Evolutionary conservation across 495 filamentous ascomycete species (phyloP).

Genomic region (Elaphomyces granulatus): DNA sequence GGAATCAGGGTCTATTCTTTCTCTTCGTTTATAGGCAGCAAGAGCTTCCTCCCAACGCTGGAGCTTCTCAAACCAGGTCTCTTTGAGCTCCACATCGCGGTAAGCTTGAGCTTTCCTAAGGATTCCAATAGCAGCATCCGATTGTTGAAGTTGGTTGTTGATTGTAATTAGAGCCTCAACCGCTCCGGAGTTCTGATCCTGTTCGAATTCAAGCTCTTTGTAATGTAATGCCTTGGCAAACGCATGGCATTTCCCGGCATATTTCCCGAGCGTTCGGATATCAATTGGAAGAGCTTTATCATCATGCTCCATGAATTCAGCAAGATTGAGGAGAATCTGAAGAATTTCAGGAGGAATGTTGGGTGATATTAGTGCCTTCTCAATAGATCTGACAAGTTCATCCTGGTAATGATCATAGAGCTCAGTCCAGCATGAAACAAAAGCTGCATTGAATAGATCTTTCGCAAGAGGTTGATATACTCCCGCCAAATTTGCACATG

Average conservation of each 20-base stretch:
- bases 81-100: slow-evolving; percentile 83
- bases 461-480: slow-evolving; percentile 84
- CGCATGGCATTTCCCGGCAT: slow-evolving; percentile 89
- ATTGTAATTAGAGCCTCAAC: slow-evolving; percentile 96
- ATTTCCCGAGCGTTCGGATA: slow-evolving; percentile 79
- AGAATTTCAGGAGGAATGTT: slow-evolving; percentile 91
- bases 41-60: slow-evolving; percentile 98
- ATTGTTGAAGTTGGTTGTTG: slow-evolving; percentile 96
- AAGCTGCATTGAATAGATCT: slow-evolving; percentile 94
- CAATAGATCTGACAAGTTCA: slow-evolving; percentile 86
- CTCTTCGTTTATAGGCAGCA: slow-evolving; percentile 70
- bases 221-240: slow-evolving; percentile 97
- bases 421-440: slow-evolving; percentile 98
- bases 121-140: slow-evolving; percentile 94
- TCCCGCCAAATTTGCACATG: slow-evolving; percentile 80
- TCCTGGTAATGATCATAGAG: slow-evolving; percentile 91
- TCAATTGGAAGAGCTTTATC: slow-evolving; percentile 97
- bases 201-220: slow-evolving; percentile 95
- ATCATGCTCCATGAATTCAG: slow-evolving; percentile 99
- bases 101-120: slow-evolving; percentile 88
- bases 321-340: slow-evolving; percentile 87
- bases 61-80: slow-evolving; percentile 97
- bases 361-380: slow-evolving; percentile 81
- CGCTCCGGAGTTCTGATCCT: slow-evolving; percentile 89
- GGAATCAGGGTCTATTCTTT: slow-evolving; percentile 52